phyloP scores from a whole-genome alignment of 495 filamentous ascomycete species.

The Staphylotrichum longicolle region DNA sequence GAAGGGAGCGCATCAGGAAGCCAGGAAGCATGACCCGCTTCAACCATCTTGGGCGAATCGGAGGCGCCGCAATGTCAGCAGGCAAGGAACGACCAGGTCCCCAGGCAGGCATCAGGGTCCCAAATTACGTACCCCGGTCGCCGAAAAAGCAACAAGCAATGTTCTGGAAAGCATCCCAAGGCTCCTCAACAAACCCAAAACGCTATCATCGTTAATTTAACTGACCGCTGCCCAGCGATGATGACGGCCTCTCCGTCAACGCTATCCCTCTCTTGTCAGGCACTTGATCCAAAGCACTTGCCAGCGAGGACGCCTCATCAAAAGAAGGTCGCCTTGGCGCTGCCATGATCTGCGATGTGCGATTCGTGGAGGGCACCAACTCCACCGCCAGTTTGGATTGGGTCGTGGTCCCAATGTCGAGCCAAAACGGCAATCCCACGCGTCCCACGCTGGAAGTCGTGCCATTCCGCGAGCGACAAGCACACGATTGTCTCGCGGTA shows the following conservation, averaged over 20 bases:
- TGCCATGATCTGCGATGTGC: conserved; percentile 23
- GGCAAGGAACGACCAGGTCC: conserved; percentile 19
- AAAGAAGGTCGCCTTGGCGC: conserved; percentile 23
- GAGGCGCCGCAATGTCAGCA: conserved; percentile 34
- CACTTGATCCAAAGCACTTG: too few species aligned
- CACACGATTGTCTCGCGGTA: background rate
- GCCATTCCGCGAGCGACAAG: background rate
- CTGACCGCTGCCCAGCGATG: too few species aligned
- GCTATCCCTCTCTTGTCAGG: too few species aligned
- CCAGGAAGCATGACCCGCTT: conserved; percentile 12
- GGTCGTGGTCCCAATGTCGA: conserved; percentile 9
- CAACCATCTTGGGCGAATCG: conserved; percentile 24
- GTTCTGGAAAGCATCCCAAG: too few species aligned
- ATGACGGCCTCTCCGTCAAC: too few species aligned
- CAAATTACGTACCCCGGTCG: conserved; percentile 6
- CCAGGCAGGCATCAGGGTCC: conserved; percentile 15
- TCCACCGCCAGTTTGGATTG: conserved; percentile 18
- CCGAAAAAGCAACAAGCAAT: background rate
- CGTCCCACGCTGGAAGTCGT: background rate
- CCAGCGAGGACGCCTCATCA: background rate
- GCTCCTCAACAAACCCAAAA: background rate
- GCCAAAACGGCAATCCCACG: conserved; percentile 6
- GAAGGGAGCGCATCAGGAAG: conserved; percentile 14
- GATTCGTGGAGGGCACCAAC: background rate
- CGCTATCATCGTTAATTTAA: too few species aligned